A percentile compares a stretch with the other conserved stretches of the same genome.
Evolutionary conservation across 305 asterid species (phyloP).

Genomic region (Euphrasia arctica): DNA sequence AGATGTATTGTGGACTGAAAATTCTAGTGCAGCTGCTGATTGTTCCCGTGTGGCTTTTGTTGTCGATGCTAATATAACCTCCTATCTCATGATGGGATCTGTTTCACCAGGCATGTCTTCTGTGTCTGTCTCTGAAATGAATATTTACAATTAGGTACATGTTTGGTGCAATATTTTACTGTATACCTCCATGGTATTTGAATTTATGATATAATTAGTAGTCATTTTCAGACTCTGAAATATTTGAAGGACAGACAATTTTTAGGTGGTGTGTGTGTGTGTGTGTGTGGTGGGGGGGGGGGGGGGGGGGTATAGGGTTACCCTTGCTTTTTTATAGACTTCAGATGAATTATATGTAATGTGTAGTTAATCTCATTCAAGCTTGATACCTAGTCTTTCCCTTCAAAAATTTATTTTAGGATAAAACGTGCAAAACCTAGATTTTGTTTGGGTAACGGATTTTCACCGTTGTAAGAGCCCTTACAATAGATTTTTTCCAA

Average conservation of each 20-base stretch:
- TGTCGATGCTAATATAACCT: conserved; percentile 98
- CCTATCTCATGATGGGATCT: conserved; percentile 99
- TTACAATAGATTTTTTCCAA: background rate
- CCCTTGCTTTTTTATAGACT: background rate
- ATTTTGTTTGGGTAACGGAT: background rate
- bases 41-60: conserved; percentile 93
- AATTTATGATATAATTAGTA: conserved; percentile 11
- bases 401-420: conserved; percentile 6
- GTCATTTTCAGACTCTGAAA: conserved; percentile 14
- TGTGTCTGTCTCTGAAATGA: conserved; percentile 21
- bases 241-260: background rate
- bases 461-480: too few species aligned
- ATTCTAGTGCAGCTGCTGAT: conserved; percentile 55
- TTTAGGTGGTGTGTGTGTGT: background rate
- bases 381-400: background rate
- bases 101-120: conserved; percentile 90
- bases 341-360: background rate
- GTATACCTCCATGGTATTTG: background rate
- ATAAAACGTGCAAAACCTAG: conserved; percentile 5
- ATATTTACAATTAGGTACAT: conserved; percentile 9
- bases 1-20: conserved; percentile 74
- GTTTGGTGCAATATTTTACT: conserved; percentile 8
- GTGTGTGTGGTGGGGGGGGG: too few species aligned
- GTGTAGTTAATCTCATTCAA: background rate
- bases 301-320: background rate